Evolutionary conservation across 441 rosid species (phyloP).

Genomic region (Syzygium syzygioides): DNA sequence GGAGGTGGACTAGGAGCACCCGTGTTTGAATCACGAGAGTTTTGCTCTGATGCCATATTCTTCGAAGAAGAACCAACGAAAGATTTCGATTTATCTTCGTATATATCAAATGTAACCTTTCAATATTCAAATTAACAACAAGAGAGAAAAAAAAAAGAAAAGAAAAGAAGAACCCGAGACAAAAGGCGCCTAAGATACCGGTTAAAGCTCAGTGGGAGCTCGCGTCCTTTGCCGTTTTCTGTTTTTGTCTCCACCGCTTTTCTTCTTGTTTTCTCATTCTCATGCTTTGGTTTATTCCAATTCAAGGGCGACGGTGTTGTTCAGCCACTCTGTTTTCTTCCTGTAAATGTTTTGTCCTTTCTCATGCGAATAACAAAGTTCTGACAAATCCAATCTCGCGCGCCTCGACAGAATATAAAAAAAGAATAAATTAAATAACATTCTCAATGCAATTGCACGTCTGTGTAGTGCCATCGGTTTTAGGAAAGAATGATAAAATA

Average conservation of each 20-base stretch:
- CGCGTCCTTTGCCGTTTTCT: neutral
- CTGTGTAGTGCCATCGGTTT: neutral
- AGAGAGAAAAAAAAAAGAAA: neutral
- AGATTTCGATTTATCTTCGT: neutral
- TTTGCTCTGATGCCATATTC: neutral
- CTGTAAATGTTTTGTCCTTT: neutral
- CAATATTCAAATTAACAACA: neutral
- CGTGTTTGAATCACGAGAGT: neutral
- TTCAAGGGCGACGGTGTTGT: neutral
- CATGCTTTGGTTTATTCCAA: neutral
- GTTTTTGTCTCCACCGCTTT: neutral
- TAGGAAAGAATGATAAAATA: neutral
- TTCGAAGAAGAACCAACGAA: neutral
- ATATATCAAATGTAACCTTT: neutral
- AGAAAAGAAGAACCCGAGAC: neutral
- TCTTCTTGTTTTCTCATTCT: neutral
- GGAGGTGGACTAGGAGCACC: neutral
- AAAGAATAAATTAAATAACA: neutral
- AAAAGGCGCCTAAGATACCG: neutral
- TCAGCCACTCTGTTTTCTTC: neutral
- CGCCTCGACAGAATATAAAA: fast-evolving
- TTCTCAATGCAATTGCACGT: neutral
- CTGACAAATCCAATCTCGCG: neutral
- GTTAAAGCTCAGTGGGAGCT: neutral
- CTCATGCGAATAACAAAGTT: neutral